Evolutionary conservation across 2,329 filamentous ascomycete genomes (phyloP).

Genomic region (Colletotrichum tropicale): DNA sequence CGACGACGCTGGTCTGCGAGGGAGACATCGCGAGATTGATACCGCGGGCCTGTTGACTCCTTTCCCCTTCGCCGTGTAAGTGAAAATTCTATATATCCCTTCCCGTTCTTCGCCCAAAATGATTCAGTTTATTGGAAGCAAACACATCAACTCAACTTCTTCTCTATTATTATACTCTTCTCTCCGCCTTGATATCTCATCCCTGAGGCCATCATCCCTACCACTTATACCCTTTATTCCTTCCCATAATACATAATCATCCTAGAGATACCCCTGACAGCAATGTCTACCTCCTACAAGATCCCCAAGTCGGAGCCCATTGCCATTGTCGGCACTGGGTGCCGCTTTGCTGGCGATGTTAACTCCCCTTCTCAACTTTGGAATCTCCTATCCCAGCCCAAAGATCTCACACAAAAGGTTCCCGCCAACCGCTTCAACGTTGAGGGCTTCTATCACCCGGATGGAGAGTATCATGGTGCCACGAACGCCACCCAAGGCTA

Average conservation of each 20-base stretch:
- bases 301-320: conserved; percentile 35
- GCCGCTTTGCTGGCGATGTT: conserved; percentile 41
- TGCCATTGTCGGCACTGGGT: conserved; percentile 43
- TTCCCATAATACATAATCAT: conserved; percentile 10
- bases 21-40: conserved; percentile 7
- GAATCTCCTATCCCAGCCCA: conserved; percentile 36
- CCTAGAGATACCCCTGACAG: conserved; percentile 14
- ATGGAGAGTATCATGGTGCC: conserved; percentile 24
- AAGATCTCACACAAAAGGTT: conserved; percentile 25
- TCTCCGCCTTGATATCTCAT: background rate
- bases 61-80: background rate
- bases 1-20: background rate
- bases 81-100: conserved; percentile 16
- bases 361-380: conserved; percentile 38
- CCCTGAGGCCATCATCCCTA: background rate
- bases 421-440: conserved; percentile 25
- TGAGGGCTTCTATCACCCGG: conserved; percentile 27
- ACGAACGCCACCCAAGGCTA: conserved; percentile 16
- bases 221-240: background rate
- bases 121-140: background rate
- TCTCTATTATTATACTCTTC: conserved; percentile 14
- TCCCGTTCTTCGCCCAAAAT: background rate
- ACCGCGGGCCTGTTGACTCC: background rate
- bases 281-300: conserved; percentile 20
- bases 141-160: conserved; percentile 1